Percentiles rank a stretch among this genome's conserved stretches.
Evolutionary conservation across 1,139 yeast species (phyloP).

Genomic region (Candida sp.): DNA sequence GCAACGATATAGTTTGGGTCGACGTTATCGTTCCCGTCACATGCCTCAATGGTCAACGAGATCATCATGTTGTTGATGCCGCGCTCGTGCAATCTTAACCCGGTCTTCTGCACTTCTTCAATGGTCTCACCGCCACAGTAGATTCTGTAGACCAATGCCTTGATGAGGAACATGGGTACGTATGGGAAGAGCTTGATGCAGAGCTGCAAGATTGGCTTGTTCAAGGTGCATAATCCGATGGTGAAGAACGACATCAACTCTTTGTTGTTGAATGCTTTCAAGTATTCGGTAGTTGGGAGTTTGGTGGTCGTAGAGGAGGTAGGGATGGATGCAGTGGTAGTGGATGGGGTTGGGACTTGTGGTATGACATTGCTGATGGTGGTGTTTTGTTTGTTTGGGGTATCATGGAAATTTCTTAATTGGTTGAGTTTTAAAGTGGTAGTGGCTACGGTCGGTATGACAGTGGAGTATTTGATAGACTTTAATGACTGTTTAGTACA

Average conservation of each 20-base stretch:
- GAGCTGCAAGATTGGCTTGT: constrained; percentile 60
- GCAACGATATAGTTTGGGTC: constrained; percentile 67
- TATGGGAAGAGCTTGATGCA: constrained; percentile 75
- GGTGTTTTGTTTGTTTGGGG: constrained; percentile 20
- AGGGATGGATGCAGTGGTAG: neutral
- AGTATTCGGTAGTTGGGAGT: constrained; percentile 25
- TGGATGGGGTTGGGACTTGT: constrained; percentile 2
- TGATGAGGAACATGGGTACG: constrained; percentile 74
- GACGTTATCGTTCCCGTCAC: constrained; percentile 72
- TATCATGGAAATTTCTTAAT: constrained; percentile 20
- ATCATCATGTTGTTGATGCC: constrained; percentile 96
- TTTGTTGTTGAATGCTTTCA: constrained; percentile 34
- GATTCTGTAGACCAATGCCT: constrained; percentile 75
- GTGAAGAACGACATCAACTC: constrained; percentile 65
- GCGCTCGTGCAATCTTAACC: constrained; percentile 64
- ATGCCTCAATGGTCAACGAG: constrained; percentile 90
- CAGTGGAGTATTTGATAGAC: neutral
- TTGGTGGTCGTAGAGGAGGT: constrained; percentile 1
- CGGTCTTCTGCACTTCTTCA: constrained; percentile 71
- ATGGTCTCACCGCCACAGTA: constrained; percentile 93
- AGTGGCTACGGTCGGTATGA: neutral
- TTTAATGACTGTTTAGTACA: constrained; percentile 1
- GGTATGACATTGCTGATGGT: constrained; percentile 12
- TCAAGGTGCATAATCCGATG: constrained; percentile 70
- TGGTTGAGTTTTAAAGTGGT: neutral